Percentiles rank a stretch among this genome's conserved stretches.
phyloP scores from a whole-genome alignment of 2,329 filamentous ascomycete species.

The Aspergillus tubingensis region DNA sequence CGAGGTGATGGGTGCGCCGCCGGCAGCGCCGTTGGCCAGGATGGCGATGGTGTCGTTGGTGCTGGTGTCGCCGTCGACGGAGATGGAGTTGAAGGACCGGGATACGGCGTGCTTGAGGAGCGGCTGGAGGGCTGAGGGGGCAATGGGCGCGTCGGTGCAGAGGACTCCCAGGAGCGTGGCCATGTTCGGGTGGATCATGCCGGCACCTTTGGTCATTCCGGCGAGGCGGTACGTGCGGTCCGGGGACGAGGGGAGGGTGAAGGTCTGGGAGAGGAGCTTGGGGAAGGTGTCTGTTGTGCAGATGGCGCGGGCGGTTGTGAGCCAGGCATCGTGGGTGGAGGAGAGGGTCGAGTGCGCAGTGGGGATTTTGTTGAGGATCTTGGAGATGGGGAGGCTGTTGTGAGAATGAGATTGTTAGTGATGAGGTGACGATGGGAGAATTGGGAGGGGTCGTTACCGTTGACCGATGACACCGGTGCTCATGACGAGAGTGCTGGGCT shows the following conservation, averaged over 20 bases:
- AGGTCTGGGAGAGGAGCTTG: constrained; percentile 84
- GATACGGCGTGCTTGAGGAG: constrained; percentile 75
- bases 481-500: constrained; percentile 83
- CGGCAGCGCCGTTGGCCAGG: constrained; percentile 92
- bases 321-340: constrained; percentile 79
- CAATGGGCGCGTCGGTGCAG: constrained; percentile 85
- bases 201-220: constrained; percentile 96
- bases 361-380: constrained; percentile 82
- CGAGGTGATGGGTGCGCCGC: constrained; percentile 64
- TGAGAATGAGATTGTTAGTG: background rate
- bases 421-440: background rate
- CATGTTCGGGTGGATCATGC: constrained; percentile 99
- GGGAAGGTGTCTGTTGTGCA: constrained; percentile 99
- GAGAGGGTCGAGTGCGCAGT: constrained; percentile 71
- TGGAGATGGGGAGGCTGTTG: constrained; percentile 77
- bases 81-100: constrained; percentile 93
- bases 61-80: constrained; percentile 93
- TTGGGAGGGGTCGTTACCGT: constrained; percentile 52
- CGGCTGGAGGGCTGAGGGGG: constrained; percentile 64
- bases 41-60: constrained; percentile 96
- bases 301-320: constrained; percentile 83
- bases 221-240: constrained; percentile 77
- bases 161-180: constrained; percentile 89
- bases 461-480: constrained; percentile 98
- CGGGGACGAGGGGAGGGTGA: constrained; percentile 79